Evolutionary conservation across 2,329 filamentous ascomycete genomes (phyloP).

Genomic region (Phialocephala sp.): DNA sequence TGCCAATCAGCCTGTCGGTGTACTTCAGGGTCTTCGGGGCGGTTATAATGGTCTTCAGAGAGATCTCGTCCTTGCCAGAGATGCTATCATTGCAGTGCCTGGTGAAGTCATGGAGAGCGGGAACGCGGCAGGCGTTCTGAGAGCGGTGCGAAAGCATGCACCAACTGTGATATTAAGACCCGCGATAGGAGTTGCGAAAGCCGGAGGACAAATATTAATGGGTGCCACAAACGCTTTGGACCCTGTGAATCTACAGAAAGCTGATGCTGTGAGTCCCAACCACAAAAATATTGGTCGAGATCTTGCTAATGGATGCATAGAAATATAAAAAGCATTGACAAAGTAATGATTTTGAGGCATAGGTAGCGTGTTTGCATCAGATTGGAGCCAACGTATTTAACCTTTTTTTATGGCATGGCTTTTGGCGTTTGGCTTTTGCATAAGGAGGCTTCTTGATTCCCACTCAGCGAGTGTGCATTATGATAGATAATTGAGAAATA

Average conservation of each 20-base stretch:
- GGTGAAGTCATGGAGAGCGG: constrained; percentile 88
- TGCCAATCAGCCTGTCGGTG: constrained; percentile 89
- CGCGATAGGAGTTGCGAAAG: constrained; percentile 88
- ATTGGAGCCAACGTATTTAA: constrained; percentile 21
- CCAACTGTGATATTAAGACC: constrained; percentile 94
- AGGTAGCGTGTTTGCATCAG: constrained; percentile 28
- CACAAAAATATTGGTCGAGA: background rate
- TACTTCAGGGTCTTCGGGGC: constrained; percentile 83
- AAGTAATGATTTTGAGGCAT: constrained; percentile 32
- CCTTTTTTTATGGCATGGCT: constrained; percentile 4
- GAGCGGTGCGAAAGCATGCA: constrained; percentile 77
- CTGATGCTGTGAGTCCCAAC: constrained; percentile 81
- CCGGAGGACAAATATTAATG: constrained; percentile 85
- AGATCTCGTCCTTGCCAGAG: constrained; percentile 83
- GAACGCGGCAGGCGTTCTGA: constrained; percentile 79
- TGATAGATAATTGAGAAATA: background rate
- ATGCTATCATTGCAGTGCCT: constrained; percentile 94
- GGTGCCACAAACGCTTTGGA: constrained; percentile 93
- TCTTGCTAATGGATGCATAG: constrained; percentile 30
- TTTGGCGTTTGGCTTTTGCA: background rate
- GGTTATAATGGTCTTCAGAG: constrained; percentile 83
- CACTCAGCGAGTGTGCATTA: background rate
- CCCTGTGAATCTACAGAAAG: constrained; percentile 76
- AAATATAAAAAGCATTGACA: constrained; percentile 46
- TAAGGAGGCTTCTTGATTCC: constrained; percentile 2